Evolutionary conservation across 495 filamentous ascomycete genomes (phyloP), one percentile per base, ranked within the genome.

Genomic region (Annulohypoxylon maeteangense): DNA sequence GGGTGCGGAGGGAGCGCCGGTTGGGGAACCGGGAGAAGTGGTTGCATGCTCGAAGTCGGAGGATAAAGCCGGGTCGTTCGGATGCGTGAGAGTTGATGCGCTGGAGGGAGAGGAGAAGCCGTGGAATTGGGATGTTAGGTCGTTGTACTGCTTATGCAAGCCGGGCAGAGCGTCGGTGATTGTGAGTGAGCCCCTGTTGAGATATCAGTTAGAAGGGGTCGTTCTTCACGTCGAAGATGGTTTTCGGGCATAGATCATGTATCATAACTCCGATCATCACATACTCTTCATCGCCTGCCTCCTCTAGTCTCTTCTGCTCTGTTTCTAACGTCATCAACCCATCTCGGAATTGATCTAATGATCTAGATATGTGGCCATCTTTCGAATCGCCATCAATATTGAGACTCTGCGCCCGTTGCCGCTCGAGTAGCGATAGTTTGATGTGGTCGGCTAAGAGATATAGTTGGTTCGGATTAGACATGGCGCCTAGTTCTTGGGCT

Each of bases 341-440:
- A 68, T 94, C 92, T 44, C 88, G 88, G 55, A 99, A 87, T 38
- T 91, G 92, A 31, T 96, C 92, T 42, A 99, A 86, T 8, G 94
- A 97, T 45, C 92, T 86, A 5, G 93, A 94, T 68, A 98, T 95
- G 71, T 96, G 91, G 31, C 90, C 90, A 84, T 96, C 93, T 80
- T 97, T 92, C 6, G 91, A 87, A 76, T 93, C 93, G 75, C 93
- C 90, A 10, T 75, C 65, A 31, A 97, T 89, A 62, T 93, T 90
- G n/a, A 97, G 86, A 1, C 90, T 90, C 62, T 92, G 89, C n/a
- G 94, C 93, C 45, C 95, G 90, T 81, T 97, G 91, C 53, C 95
- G 90, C 78, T 98, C 95, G 25, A 98, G 86, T 29, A 93, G 83
- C 32, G 90, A 91, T 53, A 92, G 85, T 74, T 92, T 91, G 83